These are phyloP conservation scores for Kentomonas sorsogonicus DNA, from an alignment of 208 protist genomes.

Conservation along the genomic window DNA sequence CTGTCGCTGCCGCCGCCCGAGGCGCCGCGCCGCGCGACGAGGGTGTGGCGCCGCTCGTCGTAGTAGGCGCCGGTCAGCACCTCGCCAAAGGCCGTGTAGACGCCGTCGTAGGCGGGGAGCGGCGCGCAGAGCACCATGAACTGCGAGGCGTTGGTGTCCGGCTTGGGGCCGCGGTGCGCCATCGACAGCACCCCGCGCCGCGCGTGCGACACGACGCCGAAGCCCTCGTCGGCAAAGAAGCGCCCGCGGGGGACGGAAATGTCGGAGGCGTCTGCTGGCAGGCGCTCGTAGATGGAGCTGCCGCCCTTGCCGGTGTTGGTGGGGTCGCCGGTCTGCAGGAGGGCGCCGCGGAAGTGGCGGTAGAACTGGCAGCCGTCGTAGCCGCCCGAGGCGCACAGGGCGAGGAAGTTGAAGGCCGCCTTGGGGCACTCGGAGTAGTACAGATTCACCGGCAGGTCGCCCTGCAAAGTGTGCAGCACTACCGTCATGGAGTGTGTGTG, in stretches of 20 bases:
- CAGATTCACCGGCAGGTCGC: constrained; percentile 66
- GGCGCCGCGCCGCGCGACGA: neutral
- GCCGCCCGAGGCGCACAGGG: constrained; percentile 89
- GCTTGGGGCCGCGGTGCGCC: constrained; percentile 89
- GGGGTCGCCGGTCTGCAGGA: constrained; percentile 91
- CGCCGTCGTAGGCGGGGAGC: constrained; percentile 62
- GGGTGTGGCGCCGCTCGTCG: neutral
- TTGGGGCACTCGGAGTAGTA: constrained; percentile 69
- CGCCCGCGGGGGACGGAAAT: constrained; percentile 8
- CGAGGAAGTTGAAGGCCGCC: constrained; percentile 96
- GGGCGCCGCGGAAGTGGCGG: constrained; percentile 87
- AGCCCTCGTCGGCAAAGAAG: constrained; percentile 84
- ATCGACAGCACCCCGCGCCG: constrained; percentile 91
- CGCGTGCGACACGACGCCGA: constrained; percentile 87
- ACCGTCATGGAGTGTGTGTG: constrained; percentile 42
- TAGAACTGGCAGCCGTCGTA: constrained; percentile 94
- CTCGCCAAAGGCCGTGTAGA: constrained; percentile 95
- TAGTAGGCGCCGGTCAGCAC: constrained; percentile 47
- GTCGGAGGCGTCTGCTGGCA: constrained; percentile 6
- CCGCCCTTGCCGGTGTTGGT: constrained; percentile 93
- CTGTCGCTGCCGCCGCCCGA: neutral
- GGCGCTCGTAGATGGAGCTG: constrained; percentile 85
- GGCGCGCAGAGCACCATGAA: constrained; percentile 79
- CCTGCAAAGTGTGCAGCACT: constrained; percentile 60
- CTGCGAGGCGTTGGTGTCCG: constrained; percentile 88